These are phyloP conservation scores for Fusarium verticillioides DNA, from an alignment of 2,329 filamentous ascomycete species.

Conservation along the genomic window DNA sequence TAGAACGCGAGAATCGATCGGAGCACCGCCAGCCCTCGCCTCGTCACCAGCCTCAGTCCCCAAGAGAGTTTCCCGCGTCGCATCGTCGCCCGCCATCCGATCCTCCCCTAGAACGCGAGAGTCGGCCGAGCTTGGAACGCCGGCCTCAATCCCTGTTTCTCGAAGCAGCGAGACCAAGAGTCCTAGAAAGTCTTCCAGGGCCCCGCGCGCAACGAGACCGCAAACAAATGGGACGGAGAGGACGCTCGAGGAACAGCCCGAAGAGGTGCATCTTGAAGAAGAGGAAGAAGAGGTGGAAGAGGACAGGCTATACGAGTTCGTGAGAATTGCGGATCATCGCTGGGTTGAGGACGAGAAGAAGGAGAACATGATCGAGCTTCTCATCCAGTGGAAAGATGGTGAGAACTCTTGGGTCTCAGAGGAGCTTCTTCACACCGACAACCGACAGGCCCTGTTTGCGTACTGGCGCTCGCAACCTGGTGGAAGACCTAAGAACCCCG, in stretches of 20 bases:
- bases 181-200: background rate
- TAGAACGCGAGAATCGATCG: background rate
- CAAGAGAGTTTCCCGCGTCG: too few relatives aligned
- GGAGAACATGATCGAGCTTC: slow-evolving; percentile 44
- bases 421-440: slow-evolving; percentile 48
- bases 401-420: slow-evolving; percentile 51
- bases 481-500: slow-evolving; percentile 49
- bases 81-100: too few relatives aligned
- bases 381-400: slow-evolving; percentile 48
- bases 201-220: background rate
- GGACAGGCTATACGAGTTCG: slow-evolving; percentile 7
- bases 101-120: too few relatives aligned
- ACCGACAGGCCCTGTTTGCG: slow-evolving; percentile 44
- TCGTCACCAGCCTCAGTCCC: background rate
- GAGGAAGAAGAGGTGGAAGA: background rate
- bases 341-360: slow-evolving; percentile 32
- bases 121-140: too few relatives aligned
- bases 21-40: background rate
- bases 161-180: background rate
- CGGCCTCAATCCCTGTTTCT: background rate
- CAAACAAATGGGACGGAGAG: background rate
- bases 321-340: slow-evolving; percentile 43
- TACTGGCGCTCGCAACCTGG: slow-evolving; percentile 47
- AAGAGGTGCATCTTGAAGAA: background rate
- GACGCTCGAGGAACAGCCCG: background rate